Evolutionary conservation across 345 rosid genomes (phyloP).

Genomic region (Eucalyptus tenuipes): DNA sequence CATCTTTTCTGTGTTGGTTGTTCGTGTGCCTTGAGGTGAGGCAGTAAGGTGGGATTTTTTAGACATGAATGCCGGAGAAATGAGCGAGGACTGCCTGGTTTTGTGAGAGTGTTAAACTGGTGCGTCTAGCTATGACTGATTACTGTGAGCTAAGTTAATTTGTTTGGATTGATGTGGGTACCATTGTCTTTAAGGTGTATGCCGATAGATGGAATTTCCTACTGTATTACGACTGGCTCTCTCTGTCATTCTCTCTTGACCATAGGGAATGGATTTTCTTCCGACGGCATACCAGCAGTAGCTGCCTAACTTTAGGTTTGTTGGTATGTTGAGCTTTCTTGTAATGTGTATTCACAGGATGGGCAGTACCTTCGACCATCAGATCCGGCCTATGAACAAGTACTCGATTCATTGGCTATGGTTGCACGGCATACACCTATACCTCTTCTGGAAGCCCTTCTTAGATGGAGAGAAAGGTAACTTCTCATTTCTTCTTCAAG

Average conservation of each 20-base stretch:
- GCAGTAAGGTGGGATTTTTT: not conserved
- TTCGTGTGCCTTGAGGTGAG: not conserved
- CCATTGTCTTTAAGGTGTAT: not conserved
- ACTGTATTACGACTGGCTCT: not conserved
- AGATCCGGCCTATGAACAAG: constrained; percentile 98
- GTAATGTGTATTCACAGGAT: constrained; percentile 41
- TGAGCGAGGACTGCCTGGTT: not conserved
- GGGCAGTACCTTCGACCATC: constrained; percentile 97
- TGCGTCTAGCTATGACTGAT: not conserved
- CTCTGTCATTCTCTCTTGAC: not conserved
- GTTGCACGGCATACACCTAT: constrained; percentile 94
- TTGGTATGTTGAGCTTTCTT: not conserved
- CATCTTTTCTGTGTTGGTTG: not conserved
- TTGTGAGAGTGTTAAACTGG: not conserved
- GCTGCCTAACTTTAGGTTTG: not conserved
- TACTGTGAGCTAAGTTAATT: not conserved
- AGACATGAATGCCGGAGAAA: not conserved
- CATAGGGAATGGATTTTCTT: not conserved
- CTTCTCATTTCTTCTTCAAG: not conserved
- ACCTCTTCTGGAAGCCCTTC: constrained; percentile 95
- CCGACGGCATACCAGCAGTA: not conserved
- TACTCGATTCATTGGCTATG: constrained; percentile 95
- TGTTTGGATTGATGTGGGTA: not conserved
- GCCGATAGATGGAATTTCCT: not conserved
- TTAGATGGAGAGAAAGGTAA: constrained; percentile 88